Base-by-base conservation (phyloP, 441 rosid genomes). In the Biscutella laevigata region DNA sequence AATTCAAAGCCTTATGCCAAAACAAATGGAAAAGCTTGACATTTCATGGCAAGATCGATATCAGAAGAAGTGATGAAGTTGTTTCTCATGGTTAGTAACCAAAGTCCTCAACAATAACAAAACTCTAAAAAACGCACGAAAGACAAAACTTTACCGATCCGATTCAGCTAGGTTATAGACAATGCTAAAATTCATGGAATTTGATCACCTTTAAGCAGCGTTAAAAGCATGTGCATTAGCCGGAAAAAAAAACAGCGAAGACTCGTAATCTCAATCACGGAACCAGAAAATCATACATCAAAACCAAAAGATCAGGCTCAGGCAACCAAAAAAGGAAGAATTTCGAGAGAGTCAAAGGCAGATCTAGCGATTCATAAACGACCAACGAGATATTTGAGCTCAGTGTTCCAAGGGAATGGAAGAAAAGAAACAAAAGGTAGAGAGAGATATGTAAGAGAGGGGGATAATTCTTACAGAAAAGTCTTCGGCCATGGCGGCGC, bases 401-500 rank as follows among this genome's bases (percentile, higher is more conserved):
- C 19, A n/a, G n/a, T n/a, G n/a, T n/a, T n/a, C n/a, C n/a, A n/a
- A n/a, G n/a, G n/a, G n/a, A n/a, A n/a, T n/a, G n/a, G n/a, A n/a
- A 11, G 37, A 42, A 24, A 34, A 50, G 19, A n/a, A 65, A 20
- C 41, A 2, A 27, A 11, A 57, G 0, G 8, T 11, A 33, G 12
- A 26, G 2, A 29, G 4, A 22, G 0, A 10, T 9, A 33, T 13
- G 25, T 5, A 4, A 17, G 51, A 53, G 15, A 35, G n/a, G 12
- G 7, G 6, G 3, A 33, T 4, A 41, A 20, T 19, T 13, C 66
- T 59, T 59, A 66, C 71, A 46, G 66, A 6, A 32, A 66, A 66
- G 0, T 66, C 70, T 11, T 59, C 71, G 19, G 71, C 66, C 71
- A 66, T 59, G 51, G 27, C 42, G 14, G 10, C 36, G 36, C 2